These are phyloP conservation scores for Leccinum olivaceoglutinosum DNA, from an alignment of 1,284 basidiomycete species.

Conservation along the genomic window DNA sequence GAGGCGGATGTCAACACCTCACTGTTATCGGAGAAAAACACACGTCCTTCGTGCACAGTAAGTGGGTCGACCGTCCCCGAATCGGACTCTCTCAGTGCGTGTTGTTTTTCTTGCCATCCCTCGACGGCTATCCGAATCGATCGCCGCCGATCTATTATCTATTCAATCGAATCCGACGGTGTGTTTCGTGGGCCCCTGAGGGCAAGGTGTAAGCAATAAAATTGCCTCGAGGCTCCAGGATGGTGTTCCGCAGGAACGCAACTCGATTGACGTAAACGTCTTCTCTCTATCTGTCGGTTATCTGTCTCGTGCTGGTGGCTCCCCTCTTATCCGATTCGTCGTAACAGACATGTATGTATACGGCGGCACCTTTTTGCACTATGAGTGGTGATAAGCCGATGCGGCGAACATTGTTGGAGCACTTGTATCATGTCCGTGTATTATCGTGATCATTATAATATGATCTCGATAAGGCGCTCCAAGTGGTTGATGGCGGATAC, in stretches of 20 bases:
- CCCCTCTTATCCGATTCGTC: neutral
- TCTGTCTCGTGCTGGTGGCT: neutral
- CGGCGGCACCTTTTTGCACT: neutral
- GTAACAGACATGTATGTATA: neutral
- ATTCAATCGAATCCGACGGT: constrained; percentile 2
- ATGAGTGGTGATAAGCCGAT: constrained; percentile 13
- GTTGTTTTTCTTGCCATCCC: constrained; percentile 1
- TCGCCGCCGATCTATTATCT: neutral
- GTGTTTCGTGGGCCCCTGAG: constrained; percentile 8
- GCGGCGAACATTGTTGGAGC: neutral
- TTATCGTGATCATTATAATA: neutral
- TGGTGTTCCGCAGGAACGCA: constrained; percentile 5
- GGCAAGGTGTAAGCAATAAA: constrained; percentile 3
- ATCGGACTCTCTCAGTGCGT: neutral
- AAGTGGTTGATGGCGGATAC: constrained; percentile 12
- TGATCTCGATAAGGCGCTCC: constrained; percentile 1
- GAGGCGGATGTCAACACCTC: neutral
- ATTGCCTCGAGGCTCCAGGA: constrained; percentile 19
- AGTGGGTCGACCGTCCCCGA: neutral
- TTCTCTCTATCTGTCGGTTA: constrained; percentile 14
- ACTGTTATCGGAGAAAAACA: neutral
- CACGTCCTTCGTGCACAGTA: neutral
- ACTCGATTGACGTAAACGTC: constrained; percentile 13
- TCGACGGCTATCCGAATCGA: constrained; percentile 6
- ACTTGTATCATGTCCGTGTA: neutral